Evolutionary conservation across 192 early-diverging fungal genomes (phyloP).

Genomic region (Phycomyces nitens): DNA sequence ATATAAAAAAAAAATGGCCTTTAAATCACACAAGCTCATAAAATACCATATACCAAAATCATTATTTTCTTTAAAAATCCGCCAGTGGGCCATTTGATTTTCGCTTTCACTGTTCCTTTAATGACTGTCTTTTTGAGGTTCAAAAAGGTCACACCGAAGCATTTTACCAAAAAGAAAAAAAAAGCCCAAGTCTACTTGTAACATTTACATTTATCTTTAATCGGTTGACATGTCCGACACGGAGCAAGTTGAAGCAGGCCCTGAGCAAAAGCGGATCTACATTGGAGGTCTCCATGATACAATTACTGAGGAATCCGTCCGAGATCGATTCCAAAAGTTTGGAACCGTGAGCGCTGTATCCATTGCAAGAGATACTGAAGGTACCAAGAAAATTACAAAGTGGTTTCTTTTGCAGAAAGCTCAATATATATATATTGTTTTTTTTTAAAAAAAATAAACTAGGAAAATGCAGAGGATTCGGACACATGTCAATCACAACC

Average conservation of each 20-base stretch:
- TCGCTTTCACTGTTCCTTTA: neutral
- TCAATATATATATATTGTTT: too few species aligned
- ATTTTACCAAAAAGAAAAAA: too few species aligned
- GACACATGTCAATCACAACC: slow-evolving; percentile 65
- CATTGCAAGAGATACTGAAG: slow-evolving; percentile 45
- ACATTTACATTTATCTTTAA: too few species aligned
- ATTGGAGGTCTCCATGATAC: slow-evolving; percentile 69
- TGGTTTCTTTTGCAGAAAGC: too few species aligned
- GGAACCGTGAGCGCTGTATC: slow-evolving; percentile 54
- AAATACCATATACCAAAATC: too few species aligned
- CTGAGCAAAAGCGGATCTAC: slow-evolving; percentile 61
- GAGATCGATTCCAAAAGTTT: slow-evolving; percentile 70
- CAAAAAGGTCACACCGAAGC: too few species aligned
- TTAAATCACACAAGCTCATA: too few species aligned
- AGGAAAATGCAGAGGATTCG: slow-evolving; percentile 66
- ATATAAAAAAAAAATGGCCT: too few species aligned
- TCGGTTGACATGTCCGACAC: neutral
- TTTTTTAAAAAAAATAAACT: slow-evolving; percentile 5
- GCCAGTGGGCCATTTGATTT: neutral
- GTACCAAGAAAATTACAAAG: neutral
- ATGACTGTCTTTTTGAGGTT: too few species aligned
- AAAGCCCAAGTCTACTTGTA: too few species aligned
- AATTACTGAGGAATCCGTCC: slow-evolving; percentile 53
- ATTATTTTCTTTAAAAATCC: too few species aligned
- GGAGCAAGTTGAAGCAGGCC: neutral